A percentile compares a stretch with the other conserved stretches of the same genome.
phyloP scores from a whole-genome alignment of 306 rosid species.

The Macrotyloma uniflorum region DNA sequence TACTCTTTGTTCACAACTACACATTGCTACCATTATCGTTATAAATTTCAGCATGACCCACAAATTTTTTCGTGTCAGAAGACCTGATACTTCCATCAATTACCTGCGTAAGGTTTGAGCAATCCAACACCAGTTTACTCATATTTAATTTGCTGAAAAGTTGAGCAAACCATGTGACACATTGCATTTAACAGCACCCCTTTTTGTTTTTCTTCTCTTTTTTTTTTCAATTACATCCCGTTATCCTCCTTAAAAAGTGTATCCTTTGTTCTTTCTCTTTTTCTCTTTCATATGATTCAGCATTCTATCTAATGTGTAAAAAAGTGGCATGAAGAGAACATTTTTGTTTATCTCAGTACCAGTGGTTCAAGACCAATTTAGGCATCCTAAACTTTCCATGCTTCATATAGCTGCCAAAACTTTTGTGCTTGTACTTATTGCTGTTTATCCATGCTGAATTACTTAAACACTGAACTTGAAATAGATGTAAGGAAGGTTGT shows the following conservation, averaged over 20 bases:
- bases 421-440: constrained; percentile 3
- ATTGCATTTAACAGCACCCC: background rate
- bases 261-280: background rate
- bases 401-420: constrained; percentile 25
- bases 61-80: constrained; percentile 33
- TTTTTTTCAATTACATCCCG: no score
- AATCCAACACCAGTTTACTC: constrained; percentile 2
- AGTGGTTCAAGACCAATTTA: constrained; percentile 10
- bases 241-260: background rate
- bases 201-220: no score
- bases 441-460: background rate
- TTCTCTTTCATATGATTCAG: background rate
- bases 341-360: background rate
- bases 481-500: background rate
- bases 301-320: background rate
- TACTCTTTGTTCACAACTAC: constrained; percentile 25
- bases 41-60: constrained; percentile 54
- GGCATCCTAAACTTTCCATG: constrained; percentile 1
- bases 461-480: background rate
- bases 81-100: constrained; percentile 40
- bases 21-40: constrained; percentile 16
- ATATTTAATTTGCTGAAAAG: constrained; percentile 1
- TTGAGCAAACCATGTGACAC: constrained; percentile 35
- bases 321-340: background rate
- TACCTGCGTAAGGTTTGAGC: constrained; percentile 34